Conservation (phyloP, 106 monocot genomes). For the Dioscorea alata region DNA sequence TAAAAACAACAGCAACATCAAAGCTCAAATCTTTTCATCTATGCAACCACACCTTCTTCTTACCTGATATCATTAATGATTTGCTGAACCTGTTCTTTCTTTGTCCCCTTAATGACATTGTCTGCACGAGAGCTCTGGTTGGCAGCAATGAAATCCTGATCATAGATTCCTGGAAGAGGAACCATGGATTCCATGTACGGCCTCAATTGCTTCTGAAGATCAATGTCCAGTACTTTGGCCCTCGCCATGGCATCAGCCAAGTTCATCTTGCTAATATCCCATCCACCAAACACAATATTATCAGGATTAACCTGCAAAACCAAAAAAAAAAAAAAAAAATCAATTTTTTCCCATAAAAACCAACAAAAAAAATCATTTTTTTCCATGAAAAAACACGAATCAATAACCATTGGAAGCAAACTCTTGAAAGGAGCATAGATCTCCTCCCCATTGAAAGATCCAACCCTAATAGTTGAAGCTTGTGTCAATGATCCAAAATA, state of each 20-base stretch:
- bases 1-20: neutral
- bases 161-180: conserved; percentile 85
- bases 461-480: conserved; percentile 81
- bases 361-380: neutral
- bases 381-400: neutral
- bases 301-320: conserved; percentile 77
- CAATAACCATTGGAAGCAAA: conserved; percentile 81
- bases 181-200: conserved; percentile 98
- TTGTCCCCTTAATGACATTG: conserved; percentile 75
- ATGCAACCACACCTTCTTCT: neutral
- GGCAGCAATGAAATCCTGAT: conserved; percentile 90
- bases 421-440: conserved; percentile 98
- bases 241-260: conserved; percentile 87
- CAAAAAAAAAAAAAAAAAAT: neutral
- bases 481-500: conserved; percentile 95
- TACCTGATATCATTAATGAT: conserved; percentile 95
- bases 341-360: neutral
- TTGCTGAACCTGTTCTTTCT: conserved; percentile 76
- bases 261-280: conserved; percentile 96
- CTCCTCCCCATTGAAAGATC: conserved; percentile 94
- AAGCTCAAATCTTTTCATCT: neutral
- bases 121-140: conserved; percentile 91
- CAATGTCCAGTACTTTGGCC: conserved; percentile 93
- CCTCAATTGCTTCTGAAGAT: conserved; percentile 95
- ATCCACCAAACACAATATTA: conserved; percentile 87